Percentiles rank a stretch among this genome's conserved stretches.
Evolutionary conservation across 2,329 filamentous ascomycete genomes (phyloP).

Genomic region (Neobulgaria alba): DNA sequence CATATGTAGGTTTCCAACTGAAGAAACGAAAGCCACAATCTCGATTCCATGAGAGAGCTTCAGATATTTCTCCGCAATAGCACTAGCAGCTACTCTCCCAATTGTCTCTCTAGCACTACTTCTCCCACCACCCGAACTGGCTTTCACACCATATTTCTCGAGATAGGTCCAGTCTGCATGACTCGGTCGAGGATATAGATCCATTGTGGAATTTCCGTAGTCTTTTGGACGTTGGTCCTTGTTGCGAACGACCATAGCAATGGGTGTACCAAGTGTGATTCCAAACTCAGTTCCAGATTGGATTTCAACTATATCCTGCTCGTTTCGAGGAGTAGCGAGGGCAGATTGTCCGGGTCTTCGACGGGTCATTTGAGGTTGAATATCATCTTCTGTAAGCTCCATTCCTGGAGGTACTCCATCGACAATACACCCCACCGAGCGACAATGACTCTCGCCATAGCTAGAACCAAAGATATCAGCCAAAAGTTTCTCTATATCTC

Average conservation of each 20-base stretch:
- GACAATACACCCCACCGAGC: constrained; percentile 88
- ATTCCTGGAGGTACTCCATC: constrained; percentile 87
- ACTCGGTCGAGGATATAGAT: constrained; percentile 80
- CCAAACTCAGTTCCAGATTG: constrained; percentile 90
- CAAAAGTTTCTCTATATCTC: background rate
- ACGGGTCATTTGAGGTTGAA: constrained; percentile 91
- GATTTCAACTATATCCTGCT: constrained; percentile 86
- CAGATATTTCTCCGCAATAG: constrained; percentile 91
- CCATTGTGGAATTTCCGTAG: constrained; percentile 84
- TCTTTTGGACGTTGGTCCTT: constrained; percentile 90
- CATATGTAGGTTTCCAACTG: constrained; percentile 71
- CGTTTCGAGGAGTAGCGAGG: constrained; percentile 85
- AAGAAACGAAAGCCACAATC: constrained; percentile 84
- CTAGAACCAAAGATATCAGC: constrained; percentile 12
- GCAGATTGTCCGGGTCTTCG: constrained; percentile 81
- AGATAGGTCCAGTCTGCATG: constrained; percentile 97
- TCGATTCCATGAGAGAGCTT: constrained; percentile 72
- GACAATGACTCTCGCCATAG: constrained; percentile 84
- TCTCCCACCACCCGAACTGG: constrained; percentile 79
- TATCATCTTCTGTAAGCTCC: constrained; percentile 73
- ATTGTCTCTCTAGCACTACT: constrained; percentile 94
- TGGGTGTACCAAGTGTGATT: constrained; percentile 82
- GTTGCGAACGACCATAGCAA: constrained; percentile 79
- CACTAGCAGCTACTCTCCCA: constrained; percentile 81
- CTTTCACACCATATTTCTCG: constrained; percentile 94